Evolutionary conservation across 768 basidiomycete genomes (phyloP).

Genomic region (Boletus pseudo-olivaceus): DNA sequence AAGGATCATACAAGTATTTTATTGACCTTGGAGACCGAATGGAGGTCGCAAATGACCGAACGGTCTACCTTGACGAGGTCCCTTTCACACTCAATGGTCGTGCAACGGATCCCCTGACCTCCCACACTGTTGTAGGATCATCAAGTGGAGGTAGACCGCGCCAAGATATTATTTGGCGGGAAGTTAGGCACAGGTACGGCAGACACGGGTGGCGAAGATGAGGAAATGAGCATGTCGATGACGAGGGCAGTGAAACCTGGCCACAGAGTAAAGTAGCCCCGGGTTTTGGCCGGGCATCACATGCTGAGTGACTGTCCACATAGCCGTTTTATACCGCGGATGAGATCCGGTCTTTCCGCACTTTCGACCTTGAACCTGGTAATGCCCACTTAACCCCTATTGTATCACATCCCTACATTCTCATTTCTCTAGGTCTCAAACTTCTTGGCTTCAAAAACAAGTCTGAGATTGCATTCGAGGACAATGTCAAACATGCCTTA

Average conservation of each 20-base stretch:
- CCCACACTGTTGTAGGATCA: conserved; percentile 19
- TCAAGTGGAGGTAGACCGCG: conserved; percentile 27
- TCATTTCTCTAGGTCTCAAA: conserved; percentile 59
- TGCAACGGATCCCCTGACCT: conserved; percentile 1
- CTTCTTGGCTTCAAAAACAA: conserved; percentile 89
- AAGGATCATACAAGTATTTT: conserved; percentile 79
- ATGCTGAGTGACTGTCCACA: conserved; percentile 5
- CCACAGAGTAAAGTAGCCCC: conserved; percentile 40
- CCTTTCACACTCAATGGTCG: neutral
- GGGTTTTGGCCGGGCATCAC: neutral
- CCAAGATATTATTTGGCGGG: conserved; percentile 30
- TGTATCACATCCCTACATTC: neutral
- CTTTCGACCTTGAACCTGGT: conserved; percentile 77
- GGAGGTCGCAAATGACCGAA: conserved; percentile 71
- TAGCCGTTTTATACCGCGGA: conserved; percentile 85
- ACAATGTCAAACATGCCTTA: conserved; percentile 87
- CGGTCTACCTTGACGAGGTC: conserved; percentile 74
- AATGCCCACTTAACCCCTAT: conserved; percentile 10
- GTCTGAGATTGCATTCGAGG: conserved; percentile 69
- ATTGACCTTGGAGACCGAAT: conserved; percentile 71
- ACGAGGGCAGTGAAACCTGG: conserved; percentile 47
- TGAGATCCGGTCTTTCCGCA: conserved; percentile 78
- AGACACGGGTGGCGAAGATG: conserved; percentile 31
- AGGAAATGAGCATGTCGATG: conserved; percentile 37
- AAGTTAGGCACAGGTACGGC: conserved; percentile 36